Base-by-base conservation (phyloP, 1,139 yeast genomes). In the Debaryomycetaceae sp. region DNA sequence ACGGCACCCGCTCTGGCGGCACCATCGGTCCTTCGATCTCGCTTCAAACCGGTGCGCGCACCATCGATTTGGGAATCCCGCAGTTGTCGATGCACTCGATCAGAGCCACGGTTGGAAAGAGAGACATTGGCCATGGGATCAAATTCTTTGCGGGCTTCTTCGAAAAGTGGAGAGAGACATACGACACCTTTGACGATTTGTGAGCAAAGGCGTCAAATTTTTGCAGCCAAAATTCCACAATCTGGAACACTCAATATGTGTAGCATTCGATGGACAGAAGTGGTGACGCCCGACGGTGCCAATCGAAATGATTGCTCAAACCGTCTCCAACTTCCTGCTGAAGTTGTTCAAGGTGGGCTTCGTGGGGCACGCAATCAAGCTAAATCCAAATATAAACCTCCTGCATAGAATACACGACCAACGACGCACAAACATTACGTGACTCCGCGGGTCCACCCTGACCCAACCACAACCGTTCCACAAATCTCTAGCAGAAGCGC, bases 21-120 rank as follows among this genome's bases (percentile, higher is more conserved):
- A 83, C 93, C 13, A 81, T 83, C 48, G 94, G 94, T 0, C 91
- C 91, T 5, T 65, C 71, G 27, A 58, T 83, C 33, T 65, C 86
- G 1, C 58, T 76, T 5, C 65, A 56, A 25, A 80, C 89, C 2
- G 93, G 94, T 19, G 83, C 88, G 9, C 67, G 86, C 46, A 78
- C 86, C 17, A 69, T 82, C 30, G 94, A 83, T 49, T 61, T 81
- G 35, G 94, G 94, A 24, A 76, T 83, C 39, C 80, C 93, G 0
- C 88, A 82, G 45, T 61, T 82, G 42, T 71, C 88, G 6, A 83
- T 83, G 94, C 94, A 83, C 54, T 78, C 86, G 32, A 81, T 83
- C 36, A 64, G 93, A 47, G 89, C 88, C 16, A 71, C 83, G 13
- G 72, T 82, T 21, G 93, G 94, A 8, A 65, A 76, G 18, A 71